Evolutionary conservation across 2,329 filamentous ascomycete genomes (phyloP).

Genomic region (Clathrospora elynae): DNA sequence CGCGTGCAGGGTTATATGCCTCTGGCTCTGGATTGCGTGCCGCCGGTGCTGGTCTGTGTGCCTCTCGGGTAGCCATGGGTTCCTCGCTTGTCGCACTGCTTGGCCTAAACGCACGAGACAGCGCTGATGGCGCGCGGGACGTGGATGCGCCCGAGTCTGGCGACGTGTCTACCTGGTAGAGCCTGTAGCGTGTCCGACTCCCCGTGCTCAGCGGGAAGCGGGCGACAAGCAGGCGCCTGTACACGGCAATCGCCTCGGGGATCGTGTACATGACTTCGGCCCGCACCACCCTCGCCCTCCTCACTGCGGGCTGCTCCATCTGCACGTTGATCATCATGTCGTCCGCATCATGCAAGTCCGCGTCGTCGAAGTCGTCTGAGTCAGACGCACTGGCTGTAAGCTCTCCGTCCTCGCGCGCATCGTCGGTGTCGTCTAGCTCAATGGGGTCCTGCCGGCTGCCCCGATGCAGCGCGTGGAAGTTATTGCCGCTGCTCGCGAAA

Average conservation of each 20-base stretch:
- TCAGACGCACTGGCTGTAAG: conserved; percentile 5
- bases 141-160: conserved; percentile 12
- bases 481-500: conserved; percentile 18
- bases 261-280: conserved; percentile 30
- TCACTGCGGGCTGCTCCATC: conserved; percentile 8
- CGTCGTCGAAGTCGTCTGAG: conserved; percentile 15
- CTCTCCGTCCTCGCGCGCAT: conserved; percentile 22
- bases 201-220: conserved; percentile 23
- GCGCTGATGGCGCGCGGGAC: conserved; percentile 12
- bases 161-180: conserved; percentile 12
- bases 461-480: conserved; percentile 23
- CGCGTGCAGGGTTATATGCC: conserved; percentile 11
- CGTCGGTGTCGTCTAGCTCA: conserved; percentile 16
- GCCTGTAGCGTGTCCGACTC: conserved; percentile 19
- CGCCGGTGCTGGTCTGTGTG: too few species aligned
- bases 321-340: conserved; percentile 35
- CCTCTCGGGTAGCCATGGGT: neutral
- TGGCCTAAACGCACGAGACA: conserved; percentile 16
- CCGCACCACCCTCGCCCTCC: conserved; percentile 4
- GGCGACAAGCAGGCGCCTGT: conserved; percentile 17
- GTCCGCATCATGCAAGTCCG: conserved; percentile 20
- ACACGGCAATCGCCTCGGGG: conserved; percentile 23
- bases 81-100: conserved; percentile 18
- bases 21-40: conserved; percentile 5
- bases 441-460: conserved; percentile 19